phyloP scores from a whole-genome alignment of 2,329 filamentous ascomycete genomes.

The Fusarium sp. region DNA sequence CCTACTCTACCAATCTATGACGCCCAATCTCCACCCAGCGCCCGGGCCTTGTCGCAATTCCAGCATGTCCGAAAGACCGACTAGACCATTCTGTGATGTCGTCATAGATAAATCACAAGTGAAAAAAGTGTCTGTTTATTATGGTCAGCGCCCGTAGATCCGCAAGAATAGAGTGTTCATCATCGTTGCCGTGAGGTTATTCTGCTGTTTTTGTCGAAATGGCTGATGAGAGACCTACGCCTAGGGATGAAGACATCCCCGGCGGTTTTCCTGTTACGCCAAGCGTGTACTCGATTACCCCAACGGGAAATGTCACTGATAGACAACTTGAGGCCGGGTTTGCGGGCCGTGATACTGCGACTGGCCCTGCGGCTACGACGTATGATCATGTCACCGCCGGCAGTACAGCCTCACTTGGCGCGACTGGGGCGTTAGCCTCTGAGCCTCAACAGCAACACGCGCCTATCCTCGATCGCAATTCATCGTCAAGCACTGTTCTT shows the following conservation, averaged over 20 bases:
- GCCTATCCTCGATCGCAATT: background rate
- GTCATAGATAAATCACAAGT: constrained; percentile 27
- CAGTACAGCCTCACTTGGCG: background rate
- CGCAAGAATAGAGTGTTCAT: background rate
- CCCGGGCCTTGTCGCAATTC: constrained; percentile 9
- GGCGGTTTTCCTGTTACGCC: constrained; percentile 42
- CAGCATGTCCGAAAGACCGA: constrained; percentile 32
- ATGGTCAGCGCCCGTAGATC: background rate
- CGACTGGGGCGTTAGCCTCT: background rate
- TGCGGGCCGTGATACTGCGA: background rate
- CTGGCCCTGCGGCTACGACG: background rate
- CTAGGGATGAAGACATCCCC: constrained; percentile 39
- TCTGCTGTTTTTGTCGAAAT: constrained; percentile 1
- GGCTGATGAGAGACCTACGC: constrained; percentile 37
- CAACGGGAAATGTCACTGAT: background rate
- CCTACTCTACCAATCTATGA: constrained; percentile 11
- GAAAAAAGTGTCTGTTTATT: background rate
- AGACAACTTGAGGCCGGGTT: constrained; percentile 26
- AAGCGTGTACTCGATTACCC: constrained; percentile 26
- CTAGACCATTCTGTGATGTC: constrained; percentile 1
- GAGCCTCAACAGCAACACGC: background rate
- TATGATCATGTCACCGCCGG: constrained; percentile 1
- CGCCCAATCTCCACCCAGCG: constrained; percentile 6
- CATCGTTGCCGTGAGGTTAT: background rate
- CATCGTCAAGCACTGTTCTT: constrained; percentile 24